Base-by-base conservation (phyloP, 2,329 filamentous ascomycete species). In the Truncatella angustata region DNA sequence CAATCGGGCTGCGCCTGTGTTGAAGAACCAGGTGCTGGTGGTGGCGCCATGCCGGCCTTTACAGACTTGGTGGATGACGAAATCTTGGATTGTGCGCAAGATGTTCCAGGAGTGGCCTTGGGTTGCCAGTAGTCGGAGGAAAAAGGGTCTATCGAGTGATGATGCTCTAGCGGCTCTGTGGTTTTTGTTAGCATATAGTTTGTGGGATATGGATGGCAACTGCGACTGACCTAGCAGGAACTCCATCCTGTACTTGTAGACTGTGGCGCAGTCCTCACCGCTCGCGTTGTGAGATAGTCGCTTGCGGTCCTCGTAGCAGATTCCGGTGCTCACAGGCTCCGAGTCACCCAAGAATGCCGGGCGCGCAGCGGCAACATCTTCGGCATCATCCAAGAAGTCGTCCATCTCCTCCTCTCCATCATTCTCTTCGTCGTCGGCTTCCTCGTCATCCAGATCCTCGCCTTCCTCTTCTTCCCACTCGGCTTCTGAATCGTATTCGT, bases 311-410 rank as follows among this genome's bases (percentile, higher is more conserved):
- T 96, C 90, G 82, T 91, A 99, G 65, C 88, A 94, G 9, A 97
- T 73, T 0, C 93, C 94, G 3, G 85, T 90, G 64, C 81, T 88
- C 37, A 88, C 75, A 0, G 91, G 90, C 63, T 92, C 83, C 62
- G 95, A 78, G 81, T 73, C 75, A 81, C 79, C 67, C 76, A 57
- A 70, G 75, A 65, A 70, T 72, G 54, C 73, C 80, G 63, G 69
- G 20, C 65, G 64, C 20, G 59, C 52, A 16, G 60, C 55, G 18
- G 58, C 53, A 21, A 57, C 64, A 55, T 94, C 90, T 49, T 95
- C 90, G 5, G 90, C 90, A 61, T 95, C 90, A 60, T 96, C 92
- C 2, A 97, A 76, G 63, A 97, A 97, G 16, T 85, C 92, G 4
- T 91, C 90, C 85, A 96, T 88, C 54, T 95, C 91, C 56, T 90